These are phyloP conservation scores for Arctium lappa DNA, from an alignment of 129 eudicot genomes.

Conservation along the genomic window DNA sequence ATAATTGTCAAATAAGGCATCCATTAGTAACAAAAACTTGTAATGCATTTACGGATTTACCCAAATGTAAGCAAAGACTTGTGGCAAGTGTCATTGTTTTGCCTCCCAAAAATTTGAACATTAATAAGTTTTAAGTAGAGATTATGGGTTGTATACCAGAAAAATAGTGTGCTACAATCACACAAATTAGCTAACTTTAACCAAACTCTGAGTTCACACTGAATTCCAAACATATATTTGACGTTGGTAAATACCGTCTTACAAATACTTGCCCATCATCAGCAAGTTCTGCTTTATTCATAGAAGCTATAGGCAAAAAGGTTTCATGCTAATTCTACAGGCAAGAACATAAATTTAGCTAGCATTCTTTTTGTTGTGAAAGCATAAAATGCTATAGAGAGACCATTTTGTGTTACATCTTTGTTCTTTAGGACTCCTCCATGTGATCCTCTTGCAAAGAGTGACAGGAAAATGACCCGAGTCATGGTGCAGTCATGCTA, in stretches of 20 bases:
- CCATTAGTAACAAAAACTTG: not conserved
- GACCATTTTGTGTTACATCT: not conserved
- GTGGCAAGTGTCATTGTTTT: not conserved
- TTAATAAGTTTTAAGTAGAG: not conserved
- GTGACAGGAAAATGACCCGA: not conserved
- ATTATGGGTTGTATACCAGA: not conserved
- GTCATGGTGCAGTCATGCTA: not conserved
- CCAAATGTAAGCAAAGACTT: conserved; percentile 9
- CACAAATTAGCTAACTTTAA: not conserved
- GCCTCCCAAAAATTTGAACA: not conserved
- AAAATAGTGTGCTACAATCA: not conserved
- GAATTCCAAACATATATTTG: not conserved
- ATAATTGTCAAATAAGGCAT: not conserved
- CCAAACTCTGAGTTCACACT: not conserved
- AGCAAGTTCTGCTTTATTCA: not conserved
- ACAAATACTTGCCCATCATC: not conserved
- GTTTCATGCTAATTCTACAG: not conserved
- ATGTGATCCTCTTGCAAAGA: not conserved
- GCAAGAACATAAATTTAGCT: not conserved
- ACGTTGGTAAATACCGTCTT: not conserved
- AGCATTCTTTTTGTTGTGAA: not conserved
- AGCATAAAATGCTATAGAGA: not conserved
- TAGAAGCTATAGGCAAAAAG: conserved; percentile 1
- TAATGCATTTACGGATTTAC: not conserved
- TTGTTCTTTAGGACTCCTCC: not conserved